Conservation (phyloP, 2,329 filamentous ascomycete species). For the Pseudogymnoascus sp. region DNA sequence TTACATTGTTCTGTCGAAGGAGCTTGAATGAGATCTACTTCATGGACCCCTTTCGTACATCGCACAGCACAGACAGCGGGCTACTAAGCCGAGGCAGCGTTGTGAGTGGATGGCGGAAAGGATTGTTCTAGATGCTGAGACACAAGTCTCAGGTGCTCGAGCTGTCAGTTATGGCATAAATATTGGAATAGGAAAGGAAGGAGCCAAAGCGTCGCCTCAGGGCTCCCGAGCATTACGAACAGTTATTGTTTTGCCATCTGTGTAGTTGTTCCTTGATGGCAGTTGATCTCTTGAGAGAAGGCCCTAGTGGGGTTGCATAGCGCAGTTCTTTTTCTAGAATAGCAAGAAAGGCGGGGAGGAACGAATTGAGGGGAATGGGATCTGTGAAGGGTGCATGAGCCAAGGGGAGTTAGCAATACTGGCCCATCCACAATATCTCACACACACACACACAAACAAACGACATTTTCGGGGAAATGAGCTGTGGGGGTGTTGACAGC, state of each 20-base stretch:
- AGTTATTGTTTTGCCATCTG: not conserved
- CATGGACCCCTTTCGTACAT: not conserved
- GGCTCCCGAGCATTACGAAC: not conserved
- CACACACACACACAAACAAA: not conserved
- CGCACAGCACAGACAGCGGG: not conserved
- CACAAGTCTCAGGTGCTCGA: not conserved
- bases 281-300: not conserved
- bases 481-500: not conserved
- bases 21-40: not conserved
- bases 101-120: not conserved
- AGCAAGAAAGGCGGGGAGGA: not conserved
- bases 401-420: too few relatives aligned
- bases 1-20: not conserved
- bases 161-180: not conserved
- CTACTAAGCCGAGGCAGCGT: not conserved
- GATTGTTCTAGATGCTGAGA: not conserved
- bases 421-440: not conserved
- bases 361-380: not conserved
- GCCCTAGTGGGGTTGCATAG: not conserved
- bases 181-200: not conserved
- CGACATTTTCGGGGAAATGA: not conserved
- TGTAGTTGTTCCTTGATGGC: not conserved
- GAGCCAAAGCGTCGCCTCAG: not conserved
- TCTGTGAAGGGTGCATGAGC: not conserved
- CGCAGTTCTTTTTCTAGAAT: not conserved